These are phyloP conservation scores for Lathyrus sativus DNA, from an alignment of 306 rosid genomes.

Conservation along the genomic window DNA sequence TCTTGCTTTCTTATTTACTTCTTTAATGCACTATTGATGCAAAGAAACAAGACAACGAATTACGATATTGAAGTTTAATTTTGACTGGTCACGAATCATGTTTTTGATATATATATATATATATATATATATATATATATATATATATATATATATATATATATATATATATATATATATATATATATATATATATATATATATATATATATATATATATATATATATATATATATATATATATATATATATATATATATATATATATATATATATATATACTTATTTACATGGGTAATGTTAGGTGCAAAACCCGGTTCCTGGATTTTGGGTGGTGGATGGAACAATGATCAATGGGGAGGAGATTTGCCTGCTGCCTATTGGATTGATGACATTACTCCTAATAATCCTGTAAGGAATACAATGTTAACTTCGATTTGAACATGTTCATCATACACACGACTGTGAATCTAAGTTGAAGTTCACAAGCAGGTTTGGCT, in stretches of 20 bases:
- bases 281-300: conserved; percentile 26
- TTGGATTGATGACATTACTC: conserved; percentile 77
- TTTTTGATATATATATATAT: conserved; percentile 6
- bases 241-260: too few relatives aligned
- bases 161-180: too few relatives aligned
- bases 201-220: too few relatives aligned
- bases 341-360: conserved; percentile 94
- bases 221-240: too few relatives aligned
- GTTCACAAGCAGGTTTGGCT: conserved; percentile 67
- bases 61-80: neutral
- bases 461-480: conserved; percentile 30
- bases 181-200: too few relatives aligned
- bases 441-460: conserved; percentile 26
- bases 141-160: too few relatives aligned
- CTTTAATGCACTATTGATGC: neutral
- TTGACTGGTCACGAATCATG: neutral
- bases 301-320: conserved; percentile 67
- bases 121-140: too few relatives aligned
- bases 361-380: conserved; percentile 75
- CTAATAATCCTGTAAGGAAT: conserved; percentile 74
- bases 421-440: conserved; percentile 28
- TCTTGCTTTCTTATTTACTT: conserved; percentile 27
- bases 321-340: conserved; percentile 95
- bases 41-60: neutral
- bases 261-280: neutral